Evolutionary conservation across 306 rosid species (phyloP).

Genomic region (Dalbergia oliveri): DNA sequence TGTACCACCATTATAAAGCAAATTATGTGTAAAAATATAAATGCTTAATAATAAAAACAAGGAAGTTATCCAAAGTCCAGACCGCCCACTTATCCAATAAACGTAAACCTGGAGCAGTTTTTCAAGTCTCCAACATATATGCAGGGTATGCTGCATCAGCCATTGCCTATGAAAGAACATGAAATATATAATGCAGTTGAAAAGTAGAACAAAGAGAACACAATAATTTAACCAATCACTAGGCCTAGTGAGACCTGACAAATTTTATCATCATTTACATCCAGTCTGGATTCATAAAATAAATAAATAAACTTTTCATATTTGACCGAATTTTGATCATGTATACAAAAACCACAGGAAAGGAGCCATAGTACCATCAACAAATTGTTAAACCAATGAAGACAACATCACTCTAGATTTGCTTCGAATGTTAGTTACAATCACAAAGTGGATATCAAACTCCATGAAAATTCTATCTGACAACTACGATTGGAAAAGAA

Average conservation of each 20-base stretch:
- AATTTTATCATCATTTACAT: constrained; percentile 6
- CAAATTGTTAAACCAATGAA: background rate
- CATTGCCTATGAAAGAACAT: constrained; percentile 70
- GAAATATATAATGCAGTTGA: constrained; percentile 19
- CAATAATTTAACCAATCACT: background rate
- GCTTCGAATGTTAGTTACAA: background rate
- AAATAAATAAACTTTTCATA: too few species aligned
- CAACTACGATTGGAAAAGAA: background rate
- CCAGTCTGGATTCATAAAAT: background rate
- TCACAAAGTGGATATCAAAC: background rate
- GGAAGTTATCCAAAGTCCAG: constrained; percentile 55
- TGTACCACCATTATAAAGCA: constrained; percentile 13
- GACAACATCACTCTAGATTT: constrained; percentile 12
- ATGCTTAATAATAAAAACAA: constrained; percentile 11
- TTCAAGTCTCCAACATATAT: constrained; percentile 80
- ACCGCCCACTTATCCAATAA: constrained; percentile 98
- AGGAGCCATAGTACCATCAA: background rate
- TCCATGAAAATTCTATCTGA: background rate
- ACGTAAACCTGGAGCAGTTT: constrained; percentile 94
- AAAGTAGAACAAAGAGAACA: background rate
- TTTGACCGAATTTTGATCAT: constrained; percentile 7
- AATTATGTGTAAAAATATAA: background rate
- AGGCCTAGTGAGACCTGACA: constrained; percentile 17
- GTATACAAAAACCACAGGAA: background rate
- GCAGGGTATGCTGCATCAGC: constrained; percentile 91